Evolutionary conservation across 768 basidiomycete species (phyloP).

Genomic region (Leccinum disarticulatum): DNA sequence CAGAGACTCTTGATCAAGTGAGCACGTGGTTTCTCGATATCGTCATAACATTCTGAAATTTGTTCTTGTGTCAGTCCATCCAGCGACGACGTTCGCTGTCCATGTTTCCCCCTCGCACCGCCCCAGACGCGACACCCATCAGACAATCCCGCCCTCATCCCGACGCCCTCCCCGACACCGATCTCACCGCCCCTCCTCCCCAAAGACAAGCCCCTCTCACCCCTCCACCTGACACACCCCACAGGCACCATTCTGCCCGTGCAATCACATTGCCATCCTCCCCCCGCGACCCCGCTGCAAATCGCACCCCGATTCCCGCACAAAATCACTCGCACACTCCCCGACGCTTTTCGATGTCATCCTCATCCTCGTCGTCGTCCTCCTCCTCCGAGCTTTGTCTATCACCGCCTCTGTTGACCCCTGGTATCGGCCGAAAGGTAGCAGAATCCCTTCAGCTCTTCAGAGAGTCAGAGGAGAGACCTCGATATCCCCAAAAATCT

Average conservation of each 20-base stretch:
- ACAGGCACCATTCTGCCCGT: constrained; percentile 25
- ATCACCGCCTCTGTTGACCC: constrained; percentile 13
- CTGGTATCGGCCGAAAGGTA: constrained; percentile 76
- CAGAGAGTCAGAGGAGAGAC: constrained; percentile 61
- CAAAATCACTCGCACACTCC: constrained; percentile 35
- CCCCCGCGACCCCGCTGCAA: constrained; percentile 21
- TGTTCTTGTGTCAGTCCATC: background rate
- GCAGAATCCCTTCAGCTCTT: constrained; percentile 81
- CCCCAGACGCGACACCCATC: background rate
- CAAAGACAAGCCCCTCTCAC: constrained; percentile 22
- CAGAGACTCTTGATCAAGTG: constrained; percentile 18
- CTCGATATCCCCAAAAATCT: constrained; percentile 26
- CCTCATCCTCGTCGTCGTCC: constrained; percentile 27
- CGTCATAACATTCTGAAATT: constrained; percentile 32
- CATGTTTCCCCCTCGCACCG: background rate
- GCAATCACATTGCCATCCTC: constrained; percentile 35
- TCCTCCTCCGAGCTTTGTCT: constrained; percentile 7
- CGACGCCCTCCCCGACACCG: constrained; percentile 1
- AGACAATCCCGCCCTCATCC: background rate
- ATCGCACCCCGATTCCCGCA: constrained; percentile 11
- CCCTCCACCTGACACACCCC: constrained; percentile 35
- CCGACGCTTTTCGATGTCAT: constrained; percentile 32
- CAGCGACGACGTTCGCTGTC: constrained; percentile 2
- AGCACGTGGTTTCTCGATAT: constrained; percentile 37
- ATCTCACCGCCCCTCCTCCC: constrained; percentile 4